Conservation (phyloP, 805 yeast genomes). For the Spathaspora sp. region DNA sequence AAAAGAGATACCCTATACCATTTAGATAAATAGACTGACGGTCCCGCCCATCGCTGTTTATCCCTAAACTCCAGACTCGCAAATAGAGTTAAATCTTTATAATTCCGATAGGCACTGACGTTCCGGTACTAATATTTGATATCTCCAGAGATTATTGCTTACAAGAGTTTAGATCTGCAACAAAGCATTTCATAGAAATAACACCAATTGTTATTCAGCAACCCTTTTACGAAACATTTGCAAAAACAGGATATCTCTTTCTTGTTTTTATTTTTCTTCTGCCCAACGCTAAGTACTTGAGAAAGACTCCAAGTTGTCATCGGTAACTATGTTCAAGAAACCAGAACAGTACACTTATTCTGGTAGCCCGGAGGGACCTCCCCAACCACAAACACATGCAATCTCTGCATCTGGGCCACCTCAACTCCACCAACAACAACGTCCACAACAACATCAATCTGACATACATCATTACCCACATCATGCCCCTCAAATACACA, state of each 20-base stretch:
- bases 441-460: slow-evolving; percentile 1
- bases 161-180: neutral
- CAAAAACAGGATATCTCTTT: neutral
- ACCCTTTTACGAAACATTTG: neutral
- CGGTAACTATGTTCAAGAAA: neutral
- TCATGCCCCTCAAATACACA: slow-evolving; percentile 1
- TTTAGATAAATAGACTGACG: neutral
- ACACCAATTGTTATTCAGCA: neutral
- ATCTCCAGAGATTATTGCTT: neutral
- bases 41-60: neutral
- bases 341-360: neutral
- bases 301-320: too few species aligned
- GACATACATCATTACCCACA: slow-evolving; percentile 1
- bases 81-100: too few species aligned
- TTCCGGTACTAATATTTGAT: neutral
- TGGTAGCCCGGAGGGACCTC: neutral
- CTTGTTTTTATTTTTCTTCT: neutral
- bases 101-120: neutral
- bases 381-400: neutral
- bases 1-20: neutral
- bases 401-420: slow-evolving; percentile 1
- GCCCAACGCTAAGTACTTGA: neutral
- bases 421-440: slow-evolving; percentile 2
- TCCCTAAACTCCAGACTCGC: neutral
- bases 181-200: neutral